Evolutionary conservation across 176 grass and related monocot species (phyloP).

Genomic region (Saccharum officinarum): DNA sequence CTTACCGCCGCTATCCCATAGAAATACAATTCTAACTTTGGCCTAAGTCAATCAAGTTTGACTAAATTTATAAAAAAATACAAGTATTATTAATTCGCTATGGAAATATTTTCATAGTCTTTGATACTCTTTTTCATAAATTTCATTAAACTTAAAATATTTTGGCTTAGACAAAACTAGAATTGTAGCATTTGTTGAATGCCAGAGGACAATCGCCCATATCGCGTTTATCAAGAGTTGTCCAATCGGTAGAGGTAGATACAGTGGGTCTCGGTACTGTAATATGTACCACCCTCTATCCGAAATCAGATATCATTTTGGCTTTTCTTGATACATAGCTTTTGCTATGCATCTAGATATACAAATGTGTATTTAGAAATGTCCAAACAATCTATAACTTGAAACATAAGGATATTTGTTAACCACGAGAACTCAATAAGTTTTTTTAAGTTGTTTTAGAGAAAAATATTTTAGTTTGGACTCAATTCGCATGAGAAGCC

Average conservation of each 20-base stretch:
- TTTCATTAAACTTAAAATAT: background rate
- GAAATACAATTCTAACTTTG: background rate
- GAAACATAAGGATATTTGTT: too few species aligned
- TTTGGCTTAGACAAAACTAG: background rate
- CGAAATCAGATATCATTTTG: too few species aligned
- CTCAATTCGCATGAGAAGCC: too few species aligned
- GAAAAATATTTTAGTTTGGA: background rate
- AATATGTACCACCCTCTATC: too few species aligned
- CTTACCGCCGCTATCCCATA: too few species aligned
- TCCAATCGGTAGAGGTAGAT: background rate
- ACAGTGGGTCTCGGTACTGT: background rate
- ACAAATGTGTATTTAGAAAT: too few species aligned
- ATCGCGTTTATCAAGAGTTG: background rate
- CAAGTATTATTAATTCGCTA: background rate
- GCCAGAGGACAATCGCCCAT: too few species aligned
- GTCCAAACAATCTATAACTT: too few species aligned
- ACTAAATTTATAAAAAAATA: background rate
- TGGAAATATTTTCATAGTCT: background rate
- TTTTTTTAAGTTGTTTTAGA: background rate
- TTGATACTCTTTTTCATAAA: background rate
- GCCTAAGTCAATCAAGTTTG: background rate
- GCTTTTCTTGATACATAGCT: too few species aligned
- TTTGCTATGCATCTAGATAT: too few species aligned
- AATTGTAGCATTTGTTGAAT: background rate
- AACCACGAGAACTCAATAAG: too few species aligned